Conservation (phyloP, 306 rosid genomes). For the Gastrolobium villosum region DNA sequence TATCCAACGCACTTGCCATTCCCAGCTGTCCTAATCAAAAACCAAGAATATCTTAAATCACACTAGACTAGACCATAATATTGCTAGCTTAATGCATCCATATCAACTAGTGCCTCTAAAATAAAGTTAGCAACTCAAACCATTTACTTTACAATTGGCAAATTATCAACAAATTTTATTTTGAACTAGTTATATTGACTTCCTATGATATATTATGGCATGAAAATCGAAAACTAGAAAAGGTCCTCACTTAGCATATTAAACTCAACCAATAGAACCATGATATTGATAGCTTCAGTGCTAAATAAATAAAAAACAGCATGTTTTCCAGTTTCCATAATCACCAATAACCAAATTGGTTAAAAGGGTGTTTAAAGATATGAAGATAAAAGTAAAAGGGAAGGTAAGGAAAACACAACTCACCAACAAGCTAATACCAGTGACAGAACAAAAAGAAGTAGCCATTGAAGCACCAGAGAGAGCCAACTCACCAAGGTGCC, state of each 20-base stretch:
- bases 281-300: neutral
- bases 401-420: slow-evolving; percentile 40
- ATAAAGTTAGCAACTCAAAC: neutral
- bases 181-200: neutral
- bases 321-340: neutral
- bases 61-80: too few relatives aligned
- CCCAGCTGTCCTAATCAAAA: slow-evolving; percentile 56
- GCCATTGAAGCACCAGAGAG: slow-evolving; percentile 85
- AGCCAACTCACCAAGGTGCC: slow-evolving; percentile 72
- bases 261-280: neutral
- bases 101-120: neutral
- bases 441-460: slow-evolving; percentile 73
- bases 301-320: neutral
- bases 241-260: neutral
- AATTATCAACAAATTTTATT: neutral
- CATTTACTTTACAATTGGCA: neutral
- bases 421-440: slow-evolving; percentile 81
- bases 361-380: neutral
- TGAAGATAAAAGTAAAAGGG: neutral
- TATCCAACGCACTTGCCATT: slow-evolving; percentile 76
- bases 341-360: neutral
- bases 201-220: neutral
- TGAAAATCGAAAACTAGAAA: neutral
- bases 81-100: neutral
- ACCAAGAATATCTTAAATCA: neutral